Evolutionary conservation across 176 grass and related monocot genomes (phyloP).

Genomic region (Pharus latifolius): DNA sequence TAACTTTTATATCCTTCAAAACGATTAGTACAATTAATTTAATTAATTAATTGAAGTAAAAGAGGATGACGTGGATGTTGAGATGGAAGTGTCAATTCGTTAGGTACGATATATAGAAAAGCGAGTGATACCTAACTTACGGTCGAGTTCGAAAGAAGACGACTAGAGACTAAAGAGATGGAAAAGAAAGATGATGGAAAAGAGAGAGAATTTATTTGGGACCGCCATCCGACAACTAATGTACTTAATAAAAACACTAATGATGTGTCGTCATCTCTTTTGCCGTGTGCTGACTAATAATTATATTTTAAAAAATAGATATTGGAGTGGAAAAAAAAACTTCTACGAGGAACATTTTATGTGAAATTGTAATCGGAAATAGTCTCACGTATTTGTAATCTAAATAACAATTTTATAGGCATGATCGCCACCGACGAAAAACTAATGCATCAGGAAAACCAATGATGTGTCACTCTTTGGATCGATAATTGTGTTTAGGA

Average conservation of each 20-base stretch:
- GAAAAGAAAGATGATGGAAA: neutral
- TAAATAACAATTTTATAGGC: no score
- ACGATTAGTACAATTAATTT: neutral
- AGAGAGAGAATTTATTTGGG: no score
- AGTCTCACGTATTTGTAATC: no score
- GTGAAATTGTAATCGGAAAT: no score
- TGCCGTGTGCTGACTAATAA: neutral
- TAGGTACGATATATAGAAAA: conserved; percentile 4
- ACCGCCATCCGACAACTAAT: neutral
- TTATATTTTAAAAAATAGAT: no score
- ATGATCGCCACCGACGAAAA: no score
- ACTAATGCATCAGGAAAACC: no score
- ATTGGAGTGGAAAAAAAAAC: no score
- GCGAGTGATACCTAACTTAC: conserved; percentile 33
- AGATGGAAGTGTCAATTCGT: neutral
- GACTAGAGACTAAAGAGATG: neutral
- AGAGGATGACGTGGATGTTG: neutral
- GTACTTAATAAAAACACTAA: neutral
- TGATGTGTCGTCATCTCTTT: neutral
- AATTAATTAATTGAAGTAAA: no score
- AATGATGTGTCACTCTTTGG: no score
- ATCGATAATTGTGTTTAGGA: no score
- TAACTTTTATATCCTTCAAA: conserved; percentile 26
- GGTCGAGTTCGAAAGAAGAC: neutral
- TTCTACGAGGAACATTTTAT: no score